These are phyloP conservation scores for Paraphaeosphaeria sporulosa DNA, from an alignment of 2,329 filamentous ascomycete species.

Conservation along the genomic window DNA sequence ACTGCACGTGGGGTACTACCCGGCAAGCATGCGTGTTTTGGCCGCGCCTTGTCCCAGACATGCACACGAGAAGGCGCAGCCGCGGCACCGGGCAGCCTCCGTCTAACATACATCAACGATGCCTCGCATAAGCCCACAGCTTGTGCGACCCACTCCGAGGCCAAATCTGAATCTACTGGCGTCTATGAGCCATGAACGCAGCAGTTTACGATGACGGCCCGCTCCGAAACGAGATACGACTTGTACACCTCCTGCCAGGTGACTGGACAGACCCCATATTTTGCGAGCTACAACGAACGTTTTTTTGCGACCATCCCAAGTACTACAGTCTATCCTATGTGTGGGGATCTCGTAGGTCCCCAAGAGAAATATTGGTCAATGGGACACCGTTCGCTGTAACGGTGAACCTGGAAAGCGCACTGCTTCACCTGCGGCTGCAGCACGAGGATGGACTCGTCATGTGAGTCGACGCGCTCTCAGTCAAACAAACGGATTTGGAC, in stretches of 20 bases:
- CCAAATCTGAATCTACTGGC: neutral
- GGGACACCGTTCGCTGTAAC: conserved; percentile 16
- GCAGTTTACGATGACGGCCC: neutral
- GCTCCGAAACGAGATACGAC: conserved; percentile 16
- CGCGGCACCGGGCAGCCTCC: neutral
- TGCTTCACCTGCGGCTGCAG: conserved; percentile 20
- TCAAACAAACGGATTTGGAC: conserved; percentile 23
- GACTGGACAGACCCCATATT: conserved; percentile 20
- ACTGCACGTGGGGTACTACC: neutral
- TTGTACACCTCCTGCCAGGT: conserved; percentile 19
- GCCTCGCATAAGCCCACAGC: neutral
- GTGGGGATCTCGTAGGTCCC: conserved; percentile 19
- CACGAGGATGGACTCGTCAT: conserved; percentile 14
- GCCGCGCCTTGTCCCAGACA: neutral
- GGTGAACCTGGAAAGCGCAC: conserved; percentile 23
- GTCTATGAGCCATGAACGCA: neutral
- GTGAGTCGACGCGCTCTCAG: conserved; percentile 32
- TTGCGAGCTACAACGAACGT: conserved; percentile 16
- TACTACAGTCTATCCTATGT: conserved; percentile 27
- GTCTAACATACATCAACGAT: neutral
- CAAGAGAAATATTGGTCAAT: conserved; percentile 12
- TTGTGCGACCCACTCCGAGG: neutral
- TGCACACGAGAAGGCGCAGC: too few species aligned
- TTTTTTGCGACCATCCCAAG: conserved; percentile 4
- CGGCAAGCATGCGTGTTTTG: neutral